These are phyloP conservation scores for Neonectria ditissima DNA, from an alignment of 2,329 filamentous ascomycete genomes.

Conservation along the genomic window DNA sequence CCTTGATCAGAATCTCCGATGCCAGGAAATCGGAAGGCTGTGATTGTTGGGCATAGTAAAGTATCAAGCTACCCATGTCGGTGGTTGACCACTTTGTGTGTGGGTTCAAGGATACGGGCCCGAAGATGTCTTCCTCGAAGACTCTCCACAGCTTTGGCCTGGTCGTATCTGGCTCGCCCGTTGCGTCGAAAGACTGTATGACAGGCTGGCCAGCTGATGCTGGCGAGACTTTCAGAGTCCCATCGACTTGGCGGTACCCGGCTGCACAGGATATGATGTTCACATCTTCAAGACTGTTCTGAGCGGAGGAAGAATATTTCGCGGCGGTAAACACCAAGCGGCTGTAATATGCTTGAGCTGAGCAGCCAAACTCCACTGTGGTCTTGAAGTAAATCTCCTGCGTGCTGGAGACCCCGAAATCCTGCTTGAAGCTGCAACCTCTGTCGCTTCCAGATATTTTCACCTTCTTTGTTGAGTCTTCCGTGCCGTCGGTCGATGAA, in stretches of 20 bases:
- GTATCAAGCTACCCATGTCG: slow-evolving; percentile 22
- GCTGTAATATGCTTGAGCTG: slow-evolving; percentile 23
- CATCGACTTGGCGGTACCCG: slow-evolving; percentile 20
- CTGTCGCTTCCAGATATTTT: slow-evolving; percentile 17
- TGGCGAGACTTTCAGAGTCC: slow-evolving; percentile 12
- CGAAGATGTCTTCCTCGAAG: slow-evolving; percentile 24
- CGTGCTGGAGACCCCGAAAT: neutral
- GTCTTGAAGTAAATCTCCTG: slow-evolving; percentile 29
- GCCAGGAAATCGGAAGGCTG: slow-evolving; percentile 5
- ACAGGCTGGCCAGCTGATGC: neutral
- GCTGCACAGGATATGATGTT: slow-evolving; percentile 27
- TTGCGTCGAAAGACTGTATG: slow-evolving; percentile 14
- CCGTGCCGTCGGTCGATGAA: neutral
- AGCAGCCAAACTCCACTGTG: slow-evolving; percentile 20
- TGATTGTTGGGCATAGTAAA: slow-evolving; percentile 17
- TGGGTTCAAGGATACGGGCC: slow-evolving; percentile 23
- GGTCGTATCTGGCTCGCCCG: slow-evolving; percentile 12
- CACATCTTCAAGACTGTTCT: slow-evolving; percentile 15
- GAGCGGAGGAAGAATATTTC: slow-evolving; percentile 18
- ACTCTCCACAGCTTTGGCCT: slow-evolving; percentile 25
- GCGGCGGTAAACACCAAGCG: slow-evolving; percentile 25
- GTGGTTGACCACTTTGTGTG: slow-evolving; percentile 21
- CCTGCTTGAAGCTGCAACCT: slow-evolving; percentile 29
- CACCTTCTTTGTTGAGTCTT: neutral
- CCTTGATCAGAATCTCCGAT: slow-evolving; percentile 8